Evolutionary conservation across 2,329 filamentous ascomycete species (phyloP), one percentile per base, ranked within the genome.

Genomic region (Bipolaris victoriae): DNA sequence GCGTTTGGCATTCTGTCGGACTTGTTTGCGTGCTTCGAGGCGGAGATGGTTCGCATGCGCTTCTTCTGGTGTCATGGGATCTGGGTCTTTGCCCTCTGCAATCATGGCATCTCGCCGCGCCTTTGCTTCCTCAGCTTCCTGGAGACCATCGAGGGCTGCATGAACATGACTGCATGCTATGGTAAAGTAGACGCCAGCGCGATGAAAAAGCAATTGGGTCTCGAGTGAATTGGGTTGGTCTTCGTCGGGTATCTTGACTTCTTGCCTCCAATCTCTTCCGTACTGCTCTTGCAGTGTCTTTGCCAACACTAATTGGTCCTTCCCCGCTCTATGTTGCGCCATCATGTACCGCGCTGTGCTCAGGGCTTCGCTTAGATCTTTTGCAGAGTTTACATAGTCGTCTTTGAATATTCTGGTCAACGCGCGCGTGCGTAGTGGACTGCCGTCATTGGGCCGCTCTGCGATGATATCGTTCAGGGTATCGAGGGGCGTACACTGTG

Each of bases 151-250:
- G 18, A 91, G 72, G 15, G 88, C 85, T 16, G 77, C 76, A 56
- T 84, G 77, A 41, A 92, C 84, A 67, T 88, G 79, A 55, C 87
- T 81, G 67, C 86, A 91, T 11, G 91, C 90, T 67, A 92, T 81
- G 3, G 84, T 85, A 35, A 96, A 79, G 72, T 93, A 90, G 5
- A 87, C 86, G 5, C 86, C 85, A 1, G 87, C 91, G 44, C 91
- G 85, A 64, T 93, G 89, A 72, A 95, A 94, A 4, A 91, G 76
- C 4, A 95, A 75, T 69, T 95, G 91, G 46, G 84, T 82, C 71
- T 91, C 88, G 61, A 93, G 79, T 71, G 90, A 91, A 65, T 83
- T 89, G 13, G 91, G 91, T 63, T 93, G 90, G 60, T 90, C 83
- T 64, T 84, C 83, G 51, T 88, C 86, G 48, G 82, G 80, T 36